Evolutionary conservation across 176 grass and related monocot genomes (phyloP), one percentile per base, ranked within the genome.

Genomic region (Triticum timopheevii): DNA sequence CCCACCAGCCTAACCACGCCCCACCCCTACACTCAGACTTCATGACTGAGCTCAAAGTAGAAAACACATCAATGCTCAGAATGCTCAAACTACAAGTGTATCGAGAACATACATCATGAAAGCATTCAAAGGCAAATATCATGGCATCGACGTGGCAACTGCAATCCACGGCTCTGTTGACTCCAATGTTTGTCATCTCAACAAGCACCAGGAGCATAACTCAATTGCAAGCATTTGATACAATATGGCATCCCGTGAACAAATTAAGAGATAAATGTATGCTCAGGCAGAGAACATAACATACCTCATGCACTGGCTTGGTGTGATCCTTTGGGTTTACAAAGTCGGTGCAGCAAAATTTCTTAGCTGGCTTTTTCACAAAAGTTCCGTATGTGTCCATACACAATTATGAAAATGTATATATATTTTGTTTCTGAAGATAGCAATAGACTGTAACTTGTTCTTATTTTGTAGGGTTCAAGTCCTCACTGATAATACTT

Each of bases 261-360:
- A 42, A 42, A 44, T 44, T 11, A 11, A 42, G 69, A 0, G 69
- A 72, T 9, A 13, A 13, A n/a, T 72, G 11, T 24, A 12, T 72
- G 6, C 16, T 30, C 2, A 36, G 7, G 54, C 15, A 44, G 36
- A 61, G 61, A 34, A 36, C 40, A 9, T 44, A 11, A 70, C 87
- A 83, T 69, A 96, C 94, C 92, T 96, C 85, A 65, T 97, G 94
- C 7, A 97, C 87, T 19, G 94, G 90, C 58, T 89, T 94, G 31
- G 23, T 40, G 64, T 97, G 82, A 59, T 94, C 94, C 47, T 86
- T 91, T 15, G 94, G 92, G 75, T 94, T 97, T 65, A 97, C 83
- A 69, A 97, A 97, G 20, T 97, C 92, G 2, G 87, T 97, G 76
- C 89, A 90, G 20, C 92, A 90, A 87, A 97, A 97, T 22, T 97